Evolutionary conservation across 225 moss, liverwort and hornwort genomes (phyloP).

Genomic region (Anthoceros angustus): DNA sequence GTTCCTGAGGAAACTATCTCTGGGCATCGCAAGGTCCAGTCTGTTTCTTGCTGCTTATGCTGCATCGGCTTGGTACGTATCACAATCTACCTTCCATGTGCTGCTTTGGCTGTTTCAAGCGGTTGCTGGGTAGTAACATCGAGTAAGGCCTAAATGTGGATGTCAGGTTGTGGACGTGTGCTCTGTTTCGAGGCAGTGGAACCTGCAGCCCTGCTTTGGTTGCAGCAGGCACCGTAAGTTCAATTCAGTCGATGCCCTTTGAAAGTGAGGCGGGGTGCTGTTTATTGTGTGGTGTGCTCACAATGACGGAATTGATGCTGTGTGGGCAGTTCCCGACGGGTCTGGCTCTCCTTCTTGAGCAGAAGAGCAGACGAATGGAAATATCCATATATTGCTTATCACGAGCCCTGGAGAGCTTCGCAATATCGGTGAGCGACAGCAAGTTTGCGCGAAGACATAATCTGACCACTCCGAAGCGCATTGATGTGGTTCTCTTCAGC

Average conservation of each 20-base stretch:
- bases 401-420: slow-evolving; percentile 90
- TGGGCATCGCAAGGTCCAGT: slow-evolving; percentile 75
- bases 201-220: slow-evolving; percentile 40
- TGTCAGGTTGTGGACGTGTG: slow-evolving; percentile 76
- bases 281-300: neutral
- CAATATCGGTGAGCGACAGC: slow-evolving; percentile 58
- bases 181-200: slow-evolving; percentile 45
- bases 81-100: neutral
- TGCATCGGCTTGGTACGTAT: slow-evolving; percentile 69
- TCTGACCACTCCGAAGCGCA: slow-evolving; percentile 48
- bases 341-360: slow-evolving; percentile 67
- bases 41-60: slow-evolving; percentile 79
- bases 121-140: neutral
- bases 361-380: slow-evolving; percentile 98
- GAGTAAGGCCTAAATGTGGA: neutral
- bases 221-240: slow-evolving; percentile 60
- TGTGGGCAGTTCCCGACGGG: slow-evolving; percentile 67
- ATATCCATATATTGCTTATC: slow-evolving; percentile 83
- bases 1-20: neutral
- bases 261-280: neutral
- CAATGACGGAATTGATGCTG: neutral
- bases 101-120: neutral
- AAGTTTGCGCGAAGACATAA: slow-evolving; percentile 42
- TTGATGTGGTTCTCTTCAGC: slow-evolving; percentile 80
- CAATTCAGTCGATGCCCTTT: neutral